Conservation (phyloP, 2,329 filamentous ascomycete genomes). For the Fusarium neocosmosporiellum region DNA sequence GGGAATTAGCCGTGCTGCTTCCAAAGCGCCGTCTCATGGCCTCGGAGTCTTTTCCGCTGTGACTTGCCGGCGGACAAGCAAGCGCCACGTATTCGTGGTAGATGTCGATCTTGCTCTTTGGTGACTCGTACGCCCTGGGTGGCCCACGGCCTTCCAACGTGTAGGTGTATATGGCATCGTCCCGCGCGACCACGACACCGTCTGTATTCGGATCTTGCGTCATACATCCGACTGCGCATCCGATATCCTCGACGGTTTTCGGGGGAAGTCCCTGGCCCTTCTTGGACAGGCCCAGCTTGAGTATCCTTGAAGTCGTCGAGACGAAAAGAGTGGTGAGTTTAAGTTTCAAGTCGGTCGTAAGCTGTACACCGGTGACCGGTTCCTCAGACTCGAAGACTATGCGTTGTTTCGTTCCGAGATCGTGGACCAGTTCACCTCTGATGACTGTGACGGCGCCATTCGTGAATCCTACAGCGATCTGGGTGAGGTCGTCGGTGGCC, state of each 20-base stretch:
- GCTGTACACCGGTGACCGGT: conserved; percentile 91
- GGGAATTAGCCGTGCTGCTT: conserved; percentile 73
- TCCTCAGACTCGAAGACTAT: conserved; percentile 98
- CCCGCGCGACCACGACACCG: conserved; percentile 90
- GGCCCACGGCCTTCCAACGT: conserved; percentile 85
- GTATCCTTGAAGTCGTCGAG: conserved; percentile 87
- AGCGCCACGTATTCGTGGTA: conserved; percentile 90
- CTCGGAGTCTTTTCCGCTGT: conserved; percentile 67
- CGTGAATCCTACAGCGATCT: conserved; percentile 94
- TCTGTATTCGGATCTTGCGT: conserved; percentile 82
- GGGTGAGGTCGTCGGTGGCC: conserved; percentile 86
- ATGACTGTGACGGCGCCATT: conserved; percentile 96
- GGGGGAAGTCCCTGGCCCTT: conserved; percentile 90
- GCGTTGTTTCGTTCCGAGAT: conserved; percentile 91
- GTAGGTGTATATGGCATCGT: conserved; percentile 97
- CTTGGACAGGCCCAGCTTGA: conserved; percentile 88
- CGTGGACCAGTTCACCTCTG: conserved; percentile 92
- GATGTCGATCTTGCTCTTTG: conserved; percentile 83
- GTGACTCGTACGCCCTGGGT: conserved; percentile 90
- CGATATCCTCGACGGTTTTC: conserved; percentile 87
- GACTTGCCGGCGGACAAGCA: conserved; percentile 76
- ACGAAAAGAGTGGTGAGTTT: conserved; percentile 85
- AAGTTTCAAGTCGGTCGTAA: conserved; percentile 64
- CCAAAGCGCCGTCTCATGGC: conserved; percentile 79
- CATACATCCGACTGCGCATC: conserved; percentile 96